phyloP scores from a whole-genome alignment of 129 eudicot genomes.

The Erigeron canadensis region DNA sequence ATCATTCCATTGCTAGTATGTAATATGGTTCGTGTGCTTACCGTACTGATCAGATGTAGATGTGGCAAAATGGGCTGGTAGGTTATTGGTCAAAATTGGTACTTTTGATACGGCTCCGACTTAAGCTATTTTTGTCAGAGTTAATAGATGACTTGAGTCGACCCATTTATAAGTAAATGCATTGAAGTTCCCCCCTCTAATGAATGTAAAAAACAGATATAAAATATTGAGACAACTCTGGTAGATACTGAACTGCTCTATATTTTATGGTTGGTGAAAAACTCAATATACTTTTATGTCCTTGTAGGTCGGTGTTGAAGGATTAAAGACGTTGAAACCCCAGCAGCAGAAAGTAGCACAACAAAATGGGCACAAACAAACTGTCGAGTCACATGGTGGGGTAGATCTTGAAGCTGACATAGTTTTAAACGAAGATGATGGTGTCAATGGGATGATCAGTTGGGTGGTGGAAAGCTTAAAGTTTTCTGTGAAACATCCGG shows the following conservation, averaged over 20 bases:
- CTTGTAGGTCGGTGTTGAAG: conserved; percentile 83
- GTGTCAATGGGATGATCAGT: conserved; percentile 44
- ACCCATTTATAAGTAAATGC: neutral
- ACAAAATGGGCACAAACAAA: conserved; percentile 43
- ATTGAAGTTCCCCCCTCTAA: neutral
- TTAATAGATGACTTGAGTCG: neutral
- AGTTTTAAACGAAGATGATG: conserved; percentile 56
- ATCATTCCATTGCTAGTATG: conserved; percentile 5
- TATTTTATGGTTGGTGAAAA: neutral
- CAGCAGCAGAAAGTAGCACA: conserved; percentile 35
- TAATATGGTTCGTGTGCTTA: neutral
- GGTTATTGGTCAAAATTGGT: neutral
- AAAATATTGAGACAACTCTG: neutral
- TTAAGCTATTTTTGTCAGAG: neutral
- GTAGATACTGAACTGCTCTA: conserved; percentile 6
- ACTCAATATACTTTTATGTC: conserved; percentile 18
- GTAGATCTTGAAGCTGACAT: conserved; percentile 63
- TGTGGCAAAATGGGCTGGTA: neutral
- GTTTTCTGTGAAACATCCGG: conserved; percentile 92
- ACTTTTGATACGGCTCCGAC: neutral
- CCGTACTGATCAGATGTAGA: neutral
- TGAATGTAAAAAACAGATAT: neutral
- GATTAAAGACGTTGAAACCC: conserved; percentile 80
- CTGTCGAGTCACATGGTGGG: conserved; percentile 53
- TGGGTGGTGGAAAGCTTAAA: conserved; percentile 76